A percentile compares a stretch with the other conserved stretches of the same genome.
phyloP scores from a whole-genome alignment of 2,329 filamentous ascomycete species.

The Neopestalotiopsis clavispora region DNA sequence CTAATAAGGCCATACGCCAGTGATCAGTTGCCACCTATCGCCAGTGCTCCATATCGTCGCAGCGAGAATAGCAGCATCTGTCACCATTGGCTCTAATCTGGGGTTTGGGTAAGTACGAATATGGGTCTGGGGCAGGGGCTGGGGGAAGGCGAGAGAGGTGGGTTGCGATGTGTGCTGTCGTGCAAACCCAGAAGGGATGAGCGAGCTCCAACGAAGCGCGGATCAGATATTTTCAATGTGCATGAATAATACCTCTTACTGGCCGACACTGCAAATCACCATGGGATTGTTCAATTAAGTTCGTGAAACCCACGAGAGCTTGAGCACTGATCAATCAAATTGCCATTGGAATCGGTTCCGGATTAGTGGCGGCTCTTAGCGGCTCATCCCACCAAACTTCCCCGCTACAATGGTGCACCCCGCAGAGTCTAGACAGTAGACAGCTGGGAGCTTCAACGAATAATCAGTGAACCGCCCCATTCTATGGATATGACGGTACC shows the following conservation, averaged over 20 bases:
- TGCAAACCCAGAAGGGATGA: too few relatives aligned
- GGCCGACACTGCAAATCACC: background rate
- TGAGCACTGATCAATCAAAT: conserved; percentile 26
- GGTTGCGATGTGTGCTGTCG: too few relatives aligned
- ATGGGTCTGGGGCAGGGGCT: background rate
- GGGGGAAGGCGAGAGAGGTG: background rate
- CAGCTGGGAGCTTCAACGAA: conserved; percentile 1
- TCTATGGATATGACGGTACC: background rate
- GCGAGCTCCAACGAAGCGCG: background rate
- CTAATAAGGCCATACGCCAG: background rate
- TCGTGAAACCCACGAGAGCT: conserved; percentile 15
- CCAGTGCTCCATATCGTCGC: background rate
- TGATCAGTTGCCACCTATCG: background rate
- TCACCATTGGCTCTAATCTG: background rate
- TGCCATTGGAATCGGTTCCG: conserved; percentile 4
- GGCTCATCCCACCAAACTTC: conserved; percentile 16
- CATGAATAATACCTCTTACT: background rate
- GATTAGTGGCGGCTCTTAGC: conserved; percentile 19
- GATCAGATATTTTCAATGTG: background rate
- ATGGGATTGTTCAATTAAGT: background rate
- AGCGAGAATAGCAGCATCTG: background rate
- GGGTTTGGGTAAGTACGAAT: background rate
- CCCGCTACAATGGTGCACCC: conserved; percentile 10
- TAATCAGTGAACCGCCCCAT: background rate
- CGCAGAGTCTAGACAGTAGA: conserved; percentile 2